Evolutionary conservation across 306 rosid species (phyloP).

Genomic region (Morella rubra): DNA sequence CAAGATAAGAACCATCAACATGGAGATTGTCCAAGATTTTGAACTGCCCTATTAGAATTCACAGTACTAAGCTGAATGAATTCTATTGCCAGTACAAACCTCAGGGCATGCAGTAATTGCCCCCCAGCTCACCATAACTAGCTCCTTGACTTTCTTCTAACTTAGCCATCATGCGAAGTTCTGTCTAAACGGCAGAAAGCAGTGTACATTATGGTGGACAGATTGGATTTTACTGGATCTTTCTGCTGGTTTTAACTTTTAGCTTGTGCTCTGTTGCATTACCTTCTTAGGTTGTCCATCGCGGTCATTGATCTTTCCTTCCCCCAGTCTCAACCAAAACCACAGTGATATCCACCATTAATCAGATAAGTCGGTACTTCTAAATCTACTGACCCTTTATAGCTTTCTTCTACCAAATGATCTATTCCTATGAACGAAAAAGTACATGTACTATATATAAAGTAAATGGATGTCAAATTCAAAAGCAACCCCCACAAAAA

Average conservation of each 20-base stretch:
- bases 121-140: neutral
- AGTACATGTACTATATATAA: neutral
- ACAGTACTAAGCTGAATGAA: neutral
- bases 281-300: too few relatives aligned
- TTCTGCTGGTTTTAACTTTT: too few relatives aligned
- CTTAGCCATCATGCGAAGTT: too few relatives aligned
- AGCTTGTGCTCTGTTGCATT: too few relatives aligned
- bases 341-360: neutral
- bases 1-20: neutral
- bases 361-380: neutral
- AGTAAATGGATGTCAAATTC: slow-evolving; percentile 26
- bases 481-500: neutral
- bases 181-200: too few relatives aligned
- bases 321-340: neutral
- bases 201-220: too few relatives aligned
- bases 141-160: neutral
- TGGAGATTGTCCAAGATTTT: slow-evolving; percentile 8
- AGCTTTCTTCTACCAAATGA: neutral
- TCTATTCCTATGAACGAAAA: neutral
- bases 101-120: neutral
- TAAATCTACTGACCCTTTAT: neutral
- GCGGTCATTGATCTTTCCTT: too few relatives aligned
- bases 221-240: too few relatives aligned
- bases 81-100: neutral
- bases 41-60: slow-evolving; percentile 10